phyloP scores from a whole-genome alignment of 208 protist genomes.

The Leishmania martiniquensis region DNA sequence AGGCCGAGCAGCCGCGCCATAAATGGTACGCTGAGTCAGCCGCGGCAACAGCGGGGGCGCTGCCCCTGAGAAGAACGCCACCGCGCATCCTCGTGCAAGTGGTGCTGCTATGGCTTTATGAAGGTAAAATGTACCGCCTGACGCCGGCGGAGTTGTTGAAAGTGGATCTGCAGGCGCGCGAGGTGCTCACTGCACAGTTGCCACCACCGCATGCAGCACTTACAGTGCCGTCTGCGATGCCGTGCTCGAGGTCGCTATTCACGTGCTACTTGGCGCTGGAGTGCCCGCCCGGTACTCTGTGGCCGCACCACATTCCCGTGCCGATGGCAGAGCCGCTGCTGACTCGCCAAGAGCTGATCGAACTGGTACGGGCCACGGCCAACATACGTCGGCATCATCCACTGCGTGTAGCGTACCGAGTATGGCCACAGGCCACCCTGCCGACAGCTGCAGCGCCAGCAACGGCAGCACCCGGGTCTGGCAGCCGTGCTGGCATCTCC shows the following conservation, averaged over 20 bases:
- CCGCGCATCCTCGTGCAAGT: conserved; percentile 17
- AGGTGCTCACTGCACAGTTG: neutral
- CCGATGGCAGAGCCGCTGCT: conserved; percentile 35
- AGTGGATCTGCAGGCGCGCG: neutral
- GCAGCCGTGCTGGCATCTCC: neutral
- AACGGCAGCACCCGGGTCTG: neutral
- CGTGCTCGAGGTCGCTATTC: conserved; percentile 15
- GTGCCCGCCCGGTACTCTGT: conserved; percentile 28
- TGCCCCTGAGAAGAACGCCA: neutral
- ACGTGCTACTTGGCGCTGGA: conserved; percentile 19
- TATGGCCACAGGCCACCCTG: conserved; percentile 13
- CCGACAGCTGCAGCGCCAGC: neutral
- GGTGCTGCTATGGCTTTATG: conserved; percentile 24
- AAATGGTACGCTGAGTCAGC: neutral
- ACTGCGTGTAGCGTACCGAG: conserved; percentile 52
- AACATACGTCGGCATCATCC: conserved; percentile 27
- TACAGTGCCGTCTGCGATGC: neutral
- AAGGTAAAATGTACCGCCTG: conserved; percentile 9
- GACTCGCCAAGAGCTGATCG: conserved; percentile 37
- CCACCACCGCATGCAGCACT: neutral
- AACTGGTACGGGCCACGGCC: conserved; percentile 32
- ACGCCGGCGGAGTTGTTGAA: conserved; percentile 14
- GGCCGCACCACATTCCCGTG: conserved; percentile 18
- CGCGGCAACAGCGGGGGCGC: neutral
- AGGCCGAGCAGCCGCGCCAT: conserved; percentile 6